Percentiles rank a stretch among this genome's conserved stretches.
These are phyloP conservation scores for Paraphaeosphaeria minitans DNA, from an alignment of 2,329 filamentous ascomycete genomes.

Conservation along the genomic window DNA sequence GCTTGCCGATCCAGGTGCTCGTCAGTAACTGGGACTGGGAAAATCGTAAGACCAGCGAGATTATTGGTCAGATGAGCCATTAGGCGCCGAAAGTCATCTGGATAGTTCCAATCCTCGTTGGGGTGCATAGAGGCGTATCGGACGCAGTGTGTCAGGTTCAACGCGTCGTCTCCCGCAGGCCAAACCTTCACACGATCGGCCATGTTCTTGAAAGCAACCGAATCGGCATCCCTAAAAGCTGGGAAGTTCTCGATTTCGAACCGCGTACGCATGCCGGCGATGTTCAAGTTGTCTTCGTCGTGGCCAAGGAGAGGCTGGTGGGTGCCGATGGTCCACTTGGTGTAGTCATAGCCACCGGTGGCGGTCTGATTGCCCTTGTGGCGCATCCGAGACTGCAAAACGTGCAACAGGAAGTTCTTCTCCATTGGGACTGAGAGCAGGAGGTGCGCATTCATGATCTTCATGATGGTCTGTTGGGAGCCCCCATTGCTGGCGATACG, in stretches of 20 bases:
- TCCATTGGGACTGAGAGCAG: conserved; percentile 14
- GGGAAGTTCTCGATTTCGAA: background rate
- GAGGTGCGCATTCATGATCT: conserved; percentile 28
- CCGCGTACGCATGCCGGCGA: conserved; percentile 20
- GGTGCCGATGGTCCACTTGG: conserved; percentile 21
- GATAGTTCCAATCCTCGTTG: conserved; percentile 18
- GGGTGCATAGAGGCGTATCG: conserved; percentile 10
- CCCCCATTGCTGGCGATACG: conserved; percentile 32
- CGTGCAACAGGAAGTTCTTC: conserved; percentile 24
- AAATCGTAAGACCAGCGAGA: conserved; percentile 7
- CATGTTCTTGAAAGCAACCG: conserved; percentile 13
- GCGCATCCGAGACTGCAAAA: conserved; percentile 25
- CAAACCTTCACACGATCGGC: conserved; percentile 9
- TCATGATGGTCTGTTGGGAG: conserved; percentile 6
- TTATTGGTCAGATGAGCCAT: conserved; percentile 9
- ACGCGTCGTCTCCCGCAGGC: conserved; percentile 14
- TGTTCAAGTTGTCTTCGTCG: conserved; percentile 19
- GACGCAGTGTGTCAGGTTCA: conserved; percentile 21
- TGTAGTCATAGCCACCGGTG: conserved; percentile 9
- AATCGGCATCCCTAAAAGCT: background rate
- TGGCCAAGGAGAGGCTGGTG: conserved; percentile 19
- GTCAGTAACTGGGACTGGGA: background rate
- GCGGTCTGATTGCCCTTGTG: background rate
- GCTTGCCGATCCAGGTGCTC: conserved; percentile 11
- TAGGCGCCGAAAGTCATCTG: conserved; percentile 13